phyloP scores from a whole-genome alignment of 164 flowering plant genomes.

The Kingdonia uniflora region DNA sequence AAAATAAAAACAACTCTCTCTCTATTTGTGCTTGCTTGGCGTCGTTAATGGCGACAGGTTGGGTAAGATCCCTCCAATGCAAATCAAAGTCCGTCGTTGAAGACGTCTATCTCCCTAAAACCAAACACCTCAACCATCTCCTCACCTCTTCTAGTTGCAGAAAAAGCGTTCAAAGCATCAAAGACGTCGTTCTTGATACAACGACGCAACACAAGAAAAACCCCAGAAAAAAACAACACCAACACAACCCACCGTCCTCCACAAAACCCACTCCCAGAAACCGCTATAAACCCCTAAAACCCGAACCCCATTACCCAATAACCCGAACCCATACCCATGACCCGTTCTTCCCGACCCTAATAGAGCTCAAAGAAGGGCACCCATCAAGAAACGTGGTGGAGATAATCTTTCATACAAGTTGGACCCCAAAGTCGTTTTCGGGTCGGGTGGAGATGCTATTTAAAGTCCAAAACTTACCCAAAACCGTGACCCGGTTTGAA shows the following conservation, averaged over 20 bases:
- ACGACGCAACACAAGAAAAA: conserved; percentile 29
- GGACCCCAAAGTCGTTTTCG: conserved; percentile 52
- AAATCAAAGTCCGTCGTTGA: conserved; percentile 56
- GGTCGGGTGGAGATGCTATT: conserved; percentile 80
- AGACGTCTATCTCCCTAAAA: conserved; percentile 47
- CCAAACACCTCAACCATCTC: conserved; percentile 23
- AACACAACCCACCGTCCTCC: conserved; percentile 4
- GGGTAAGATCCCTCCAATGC: conserved; percentile 88
- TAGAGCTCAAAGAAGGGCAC: conserved; percentile 73
- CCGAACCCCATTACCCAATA: not conserved
- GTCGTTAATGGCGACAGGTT: conserved; percentile 61
- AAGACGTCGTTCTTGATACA: conserved; percentile 74
- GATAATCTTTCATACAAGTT: conserved; percentile 85
- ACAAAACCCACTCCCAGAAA: conserved; percentile 8
- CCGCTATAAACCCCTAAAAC: conserved; percentile 6
- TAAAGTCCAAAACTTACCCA: conserved; percentile 60
- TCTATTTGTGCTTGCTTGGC: too few relatives aligned
- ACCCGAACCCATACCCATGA: conserved; percentile 7
- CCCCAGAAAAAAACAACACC: conserved; percentile 23
- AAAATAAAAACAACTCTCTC: not conserved
- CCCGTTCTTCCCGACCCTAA: conserved; percentile 46
- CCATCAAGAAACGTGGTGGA: conserved; percentile 93
- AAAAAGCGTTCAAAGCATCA: conserved; percentile 39
- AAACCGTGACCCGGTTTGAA: conserved; percentile 68
- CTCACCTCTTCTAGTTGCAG: conserved; percentile 50